A percentile compares a stretch with the other conserved stretches of the same genome.
Conservation (phyloP, 2,329 filamentous ascomycete species). For the Trichoderma sp. region DNA sequence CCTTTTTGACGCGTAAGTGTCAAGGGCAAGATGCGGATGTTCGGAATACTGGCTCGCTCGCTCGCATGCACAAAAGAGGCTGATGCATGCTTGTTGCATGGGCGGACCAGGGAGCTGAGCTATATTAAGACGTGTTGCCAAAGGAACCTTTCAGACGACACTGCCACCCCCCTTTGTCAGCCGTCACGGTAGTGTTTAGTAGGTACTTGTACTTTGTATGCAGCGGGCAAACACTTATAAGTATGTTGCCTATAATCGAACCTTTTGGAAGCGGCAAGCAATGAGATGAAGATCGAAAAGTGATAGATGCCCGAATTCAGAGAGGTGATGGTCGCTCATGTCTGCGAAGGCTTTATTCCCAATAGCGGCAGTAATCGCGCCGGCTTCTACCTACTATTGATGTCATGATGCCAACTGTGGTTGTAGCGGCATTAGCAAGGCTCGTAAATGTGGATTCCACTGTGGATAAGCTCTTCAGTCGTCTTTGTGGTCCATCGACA, state of each 20-base stretch:
- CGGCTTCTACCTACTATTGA: neutral
- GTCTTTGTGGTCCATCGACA: neutral
- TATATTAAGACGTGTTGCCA: neutral
- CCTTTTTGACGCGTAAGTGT: neutral
- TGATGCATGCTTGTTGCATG: neutral
- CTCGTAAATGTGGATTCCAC: constrained; percentile 14
- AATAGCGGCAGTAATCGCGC: neutral
- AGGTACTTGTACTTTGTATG: neutral
- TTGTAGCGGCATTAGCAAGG: neutral
- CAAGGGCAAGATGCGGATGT: neutral
- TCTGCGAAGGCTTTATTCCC: neutral
- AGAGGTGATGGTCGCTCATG: neutral
- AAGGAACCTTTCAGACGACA: neutral
- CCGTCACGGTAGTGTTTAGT: neutral
- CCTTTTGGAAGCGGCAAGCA: no score
- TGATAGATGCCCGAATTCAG: neutral
- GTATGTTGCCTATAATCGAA: no score
- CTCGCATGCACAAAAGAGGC: neutral
- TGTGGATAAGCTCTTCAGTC: neutral
- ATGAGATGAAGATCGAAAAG: neutral
- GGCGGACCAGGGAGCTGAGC: neutral
- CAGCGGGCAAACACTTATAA: no score
- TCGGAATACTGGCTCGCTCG: neutral
- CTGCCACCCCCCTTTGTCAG: constrained; percentile 20
- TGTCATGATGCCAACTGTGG: neutral